These are phyloP conservation scores for Neltuma alba DNA, from an alignment of 306 rosid genomes.

Conservation along the genomic window DNA sequence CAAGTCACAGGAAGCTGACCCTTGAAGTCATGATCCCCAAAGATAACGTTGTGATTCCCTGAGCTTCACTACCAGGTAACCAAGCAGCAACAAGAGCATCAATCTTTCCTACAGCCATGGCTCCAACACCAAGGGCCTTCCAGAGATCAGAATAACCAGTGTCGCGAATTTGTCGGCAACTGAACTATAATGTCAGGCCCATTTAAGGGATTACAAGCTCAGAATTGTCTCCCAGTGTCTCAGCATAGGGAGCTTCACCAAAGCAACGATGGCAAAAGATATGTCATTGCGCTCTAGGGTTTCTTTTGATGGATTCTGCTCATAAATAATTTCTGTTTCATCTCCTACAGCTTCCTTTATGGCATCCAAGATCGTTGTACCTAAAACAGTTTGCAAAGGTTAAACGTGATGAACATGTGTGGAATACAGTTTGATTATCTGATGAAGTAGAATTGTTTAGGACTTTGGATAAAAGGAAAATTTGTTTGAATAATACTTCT, in stretches of 20 bases:
- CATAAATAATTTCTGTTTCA: conserved; percentile 64
- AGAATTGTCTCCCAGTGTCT: conserved; percentile 62
- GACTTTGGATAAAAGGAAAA: background rate
- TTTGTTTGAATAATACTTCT: background rate
- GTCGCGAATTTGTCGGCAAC: conserved; percentile 76
- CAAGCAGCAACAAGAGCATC: conserved; percentile 86
- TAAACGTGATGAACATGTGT: conserved; percentile 6
- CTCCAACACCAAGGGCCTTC: conserved; percentile 77
- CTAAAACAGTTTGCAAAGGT: conserved; percentile 43
- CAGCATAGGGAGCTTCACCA: conserved; percentile 85
- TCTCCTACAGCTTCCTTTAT: conserved; percentile 64
- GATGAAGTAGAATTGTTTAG: background rate
- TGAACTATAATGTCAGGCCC: conserved; percentile 58
- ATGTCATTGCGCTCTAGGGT: conserved; percentile 56
- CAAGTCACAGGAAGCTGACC: conserved; percentile 83
- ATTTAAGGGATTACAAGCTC: conserved; percentile 57
- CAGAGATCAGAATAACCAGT: conserved; percentile 75
- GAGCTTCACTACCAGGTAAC: conserved; percentile 92
- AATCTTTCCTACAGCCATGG: conserved; percentile 56
- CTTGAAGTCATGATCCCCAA: conserved; percentile 70
- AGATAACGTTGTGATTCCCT: conserved; percentile 76
- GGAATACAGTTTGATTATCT: background rate
- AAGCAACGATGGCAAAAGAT: conserved; percentile 73
- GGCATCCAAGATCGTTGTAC: conserved; percentile 83
- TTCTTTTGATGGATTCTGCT: conserved; percentile 53